These are phyloP conservation scores for Sistotremastrum niveocremeum DNA, from an alignment of 768 basidiomycete genomes.

Conservation along the genomic window DNA sequence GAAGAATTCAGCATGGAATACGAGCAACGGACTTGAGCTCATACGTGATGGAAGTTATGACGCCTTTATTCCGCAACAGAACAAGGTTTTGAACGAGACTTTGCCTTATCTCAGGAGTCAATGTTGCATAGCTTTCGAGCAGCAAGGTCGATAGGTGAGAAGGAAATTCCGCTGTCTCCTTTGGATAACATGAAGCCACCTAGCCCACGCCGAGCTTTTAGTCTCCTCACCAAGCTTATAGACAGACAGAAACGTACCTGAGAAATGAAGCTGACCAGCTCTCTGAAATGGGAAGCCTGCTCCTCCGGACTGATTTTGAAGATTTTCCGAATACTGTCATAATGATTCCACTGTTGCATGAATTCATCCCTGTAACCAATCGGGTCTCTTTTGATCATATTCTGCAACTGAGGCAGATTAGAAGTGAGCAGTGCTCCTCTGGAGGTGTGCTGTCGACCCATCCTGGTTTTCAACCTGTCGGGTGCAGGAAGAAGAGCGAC, in stretches of 20 bases:
- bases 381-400: slow-evolving; percentile 92
- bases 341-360: slow-evolving; percentile 92
- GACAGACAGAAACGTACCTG: slow-evolving; percentile 35
- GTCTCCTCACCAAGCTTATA: neutral
- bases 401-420: slow-evolving; percentile 91
- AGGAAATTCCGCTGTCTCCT: slow-evolving; percentile 79
- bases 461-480: neutral
- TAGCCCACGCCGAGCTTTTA: slow-evolving; percentile 13
- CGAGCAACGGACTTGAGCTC: slow-evolving; percentile 15
- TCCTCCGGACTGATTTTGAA: slow-evolving; percentile 74
- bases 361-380: slow-evolving; percentile 89
- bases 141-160: slow-evolving; percentile 65
- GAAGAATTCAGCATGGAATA: neutral
- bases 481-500: too few species aligned
- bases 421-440: slow-evolving; percentile 69
- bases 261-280: slow-evolving; percentile 83
- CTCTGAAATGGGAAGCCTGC: slow-evolving; percentile 71
- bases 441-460: slow-evolving; percentile 9
- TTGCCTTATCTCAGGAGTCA: slow-evolving; percentile 72
- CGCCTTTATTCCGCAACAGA: slow-evolving; percentile 84
- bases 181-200: slow-evolving; percentile 90
- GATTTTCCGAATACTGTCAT: slow-evolving; percentile 75
- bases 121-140: slow-evolving; percentile 59
- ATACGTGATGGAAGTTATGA: slow-evolving; percentile 86
- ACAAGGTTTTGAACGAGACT: slow-evolving; percentile 83